A percentile compares a stretch with the other conserved stretches of the same genome.
phyloP scores from a whole-genome alignment of 2,329 filamentous ascomycete genomes.

The Rutstroemia sp. region DNA sequence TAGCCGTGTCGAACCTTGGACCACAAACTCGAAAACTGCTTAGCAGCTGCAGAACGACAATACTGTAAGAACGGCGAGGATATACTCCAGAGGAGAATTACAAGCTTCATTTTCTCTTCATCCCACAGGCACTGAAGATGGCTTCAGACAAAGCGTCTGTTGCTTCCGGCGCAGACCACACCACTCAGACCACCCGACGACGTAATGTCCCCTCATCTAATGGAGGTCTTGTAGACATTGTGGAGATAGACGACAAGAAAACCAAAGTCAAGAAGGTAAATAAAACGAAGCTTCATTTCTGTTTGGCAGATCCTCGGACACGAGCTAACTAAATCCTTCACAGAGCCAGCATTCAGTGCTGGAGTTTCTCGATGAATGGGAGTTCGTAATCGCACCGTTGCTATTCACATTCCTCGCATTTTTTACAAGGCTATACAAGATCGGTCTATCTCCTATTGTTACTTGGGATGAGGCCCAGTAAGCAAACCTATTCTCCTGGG shows the following conservation, averaged over 20 bases:
- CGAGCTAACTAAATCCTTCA: constrained; percentile 18
- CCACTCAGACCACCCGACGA: constrained; percentile 48
- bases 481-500: constrained; percentile 29
- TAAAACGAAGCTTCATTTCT: constrained; percentile 25
- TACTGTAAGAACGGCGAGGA: not conserved
- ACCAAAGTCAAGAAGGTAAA: constrained; percentile 46
- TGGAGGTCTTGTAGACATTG: constrained; percentile 29
- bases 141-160: constrained; percentile 42
- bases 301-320: not conserved
- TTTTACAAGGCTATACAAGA: constrained; percentile 63
- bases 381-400: constrained; percentile 53
- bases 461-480: constrained; percentile 74
- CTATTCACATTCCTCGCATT: constrained; percentile 55
- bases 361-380: constrained; percentile 55
- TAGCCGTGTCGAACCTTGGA: not conserved
- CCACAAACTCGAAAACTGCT: constrained; percentile 4
- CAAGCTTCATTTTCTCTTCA: not conserved
- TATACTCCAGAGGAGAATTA: not conserved
- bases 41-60: not conserved
- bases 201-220: constrained; percentile 42
- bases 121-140: constrained; percentile 20
- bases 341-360: constrained; percentile 49
- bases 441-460: constrained; percentile 64
- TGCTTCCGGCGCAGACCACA: constrained; percentile 51
- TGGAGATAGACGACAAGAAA: constrained; percentile 51